Evolutionary conservation across 768 basidiomycete genomes (phyloP), one percentile per base, ranked within the genome.

Genomic region (Hypholoma sublateritium): DNA sequence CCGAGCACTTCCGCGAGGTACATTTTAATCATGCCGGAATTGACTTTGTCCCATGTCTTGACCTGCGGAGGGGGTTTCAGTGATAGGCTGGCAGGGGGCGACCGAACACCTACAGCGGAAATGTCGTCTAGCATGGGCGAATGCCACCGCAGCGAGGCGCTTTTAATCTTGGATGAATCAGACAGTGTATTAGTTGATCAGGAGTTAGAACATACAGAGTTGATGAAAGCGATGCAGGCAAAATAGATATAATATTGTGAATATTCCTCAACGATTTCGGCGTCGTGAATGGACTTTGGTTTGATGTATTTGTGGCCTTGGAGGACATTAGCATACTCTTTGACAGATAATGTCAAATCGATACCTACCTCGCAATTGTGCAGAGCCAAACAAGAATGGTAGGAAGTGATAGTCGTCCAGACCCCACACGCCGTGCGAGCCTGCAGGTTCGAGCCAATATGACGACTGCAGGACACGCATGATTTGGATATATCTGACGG

Each of bases 111-210:
- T 61, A 77, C 94, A 0, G 89, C 93, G 1, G 94, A 95, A 54
- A 98, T 98, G 67, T 98, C 96, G 70, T 98, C 93, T 6, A 99
- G 83, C 96, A 99, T 98, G 1, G 96, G 96, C 0, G 94, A 97
- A 74, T 99, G 96, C 96, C 96, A 99, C 50, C 94, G 82, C 0
- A 98, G 79, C 0, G 95, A 95, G 0, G 95, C 95, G 0, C 95
- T 93, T 69, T 98, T 98, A 62, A 98, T 93, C 92, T 95, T 59
- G 22, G 19, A 39, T 22, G 48, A 11, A 37, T 17, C 28, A 9
- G 57, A 21, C 52, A 50, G 9, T 14, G 36, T 16, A 1, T 14
- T 11, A 24, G 34, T 24, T 12, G 1, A 34, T 3, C 9, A 5
- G 9, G 7, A 16, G 16, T n/a, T 2, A 35, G 24, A 39, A 22